Percentiles rank a stretch among this genome's conserved stretches.
Evolutionary conservation across 495 filamentous ascomycete species (phyloP).

Genomic region (Pseudoneurospora amorphoporcata): DNA sequence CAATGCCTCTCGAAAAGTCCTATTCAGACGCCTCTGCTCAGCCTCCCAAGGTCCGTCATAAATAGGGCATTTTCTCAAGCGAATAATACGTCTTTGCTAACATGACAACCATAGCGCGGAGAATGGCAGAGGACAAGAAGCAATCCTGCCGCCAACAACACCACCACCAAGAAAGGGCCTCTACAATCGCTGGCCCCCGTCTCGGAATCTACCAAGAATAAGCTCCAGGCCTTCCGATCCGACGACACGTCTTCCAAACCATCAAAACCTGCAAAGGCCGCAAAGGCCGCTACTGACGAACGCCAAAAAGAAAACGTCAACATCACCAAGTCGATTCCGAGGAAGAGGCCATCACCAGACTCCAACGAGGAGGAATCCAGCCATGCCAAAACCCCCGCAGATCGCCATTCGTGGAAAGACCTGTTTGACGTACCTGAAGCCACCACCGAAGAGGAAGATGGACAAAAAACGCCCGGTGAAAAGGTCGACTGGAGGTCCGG

Average conservation of each 20-base stretch:
- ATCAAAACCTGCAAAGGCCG: not conserved
- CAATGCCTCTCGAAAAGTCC: constrained; percentile 42
- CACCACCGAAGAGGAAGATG: constrained; percentile 18
- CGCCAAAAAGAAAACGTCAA: constrained; percentile 8
- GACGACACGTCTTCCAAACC: not conserved
- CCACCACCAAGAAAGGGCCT: constrained; percentile 5
- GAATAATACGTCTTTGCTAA: constrained; percentile 6
- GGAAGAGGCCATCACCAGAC: constrained; percentile 1
- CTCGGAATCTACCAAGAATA: constrained; percentile 39
- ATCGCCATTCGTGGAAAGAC: constrained; percentile 65
- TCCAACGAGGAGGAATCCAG: constrained; percentile 21
- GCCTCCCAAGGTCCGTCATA: constrained; percentile 9
- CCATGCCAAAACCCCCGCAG: constrained; percentile 62
- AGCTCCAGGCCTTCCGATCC: constrained; percentile 39
- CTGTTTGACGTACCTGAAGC: constrained; percentile 62
- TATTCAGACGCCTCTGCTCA: constrained; percentile 36
- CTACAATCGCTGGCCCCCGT: constrained; percentile 27
- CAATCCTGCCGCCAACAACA: constrained; percentile 25
- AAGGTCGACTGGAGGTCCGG: constrained; percentile 25
- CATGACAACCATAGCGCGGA: constrained; percentile 16
- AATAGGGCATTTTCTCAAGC: not conserved
- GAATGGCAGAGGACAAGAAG: constrained; percentile 42
- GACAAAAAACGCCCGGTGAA: constrained; percentile 36
- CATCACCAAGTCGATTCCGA: not conserved
- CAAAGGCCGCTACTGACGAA: constrained; percentile 6